Evolutionary conservation across 768 basidiomycete genomes (phyloP), one percentile per base, ranked within the genome.

Genomic region (Mrakia gelida): DNA sequence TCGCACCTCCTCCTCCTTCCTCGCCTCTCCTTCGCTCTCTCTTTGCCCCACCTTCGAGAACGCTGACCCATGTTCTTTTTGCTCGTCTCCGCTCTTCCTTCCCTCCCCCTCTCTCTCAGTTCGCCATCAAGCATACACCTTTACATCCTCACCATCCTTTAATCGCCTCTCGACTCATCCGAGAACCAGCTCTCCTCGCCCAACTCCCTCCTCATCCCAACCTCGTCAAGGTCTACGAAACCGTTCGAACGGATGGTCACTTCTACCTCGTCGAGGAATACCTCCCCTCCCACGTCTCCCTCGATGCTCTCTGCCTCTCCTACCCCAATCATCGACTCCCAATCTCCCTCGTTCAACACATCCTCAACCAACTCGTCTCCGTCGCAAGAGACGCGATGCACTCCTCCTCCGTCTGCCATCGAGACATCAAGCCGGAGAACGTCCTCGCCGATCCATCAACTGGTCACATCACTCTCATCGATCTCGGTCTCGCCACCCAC

Each of bases 41-140:
- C 54, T 74, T 16, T 3, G 38, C 65, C 15, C 23, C 56, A 7
- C 13, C 41, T 41, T 30, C 67, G 15, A 52, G 49, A 52, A 52
- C 49, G 49, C 49, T 52, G 49, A 52, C 49, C 49, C 18, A 21
- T 21, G 16, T 28, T 73, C 16, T 26, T 18, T 28, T 26, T 2
- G 0, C 54, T 59, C 41, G 28, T 13, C 54, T 16, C 7, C 62
- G 45, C 28, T 23, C 15, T 76, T 23, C 28, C n/a, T 59, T 21
- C 23, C n/a, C n/a, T n/a, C n/a, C n/a, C 56, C 59, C 26, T 41
- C 45, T 52, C 45, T 1, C n/a, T 1, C 81, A 86, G 86, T 85
- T 83, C 79, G 86, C 86, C 1, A 80, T 87, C 77, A 87, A 87
- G 80, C 85, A 86, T 75, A 87, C 86, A 1, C 84, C 86, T 0